Evolutionary conservation across 495 filamentous ascomycete genomes (phyloP), one percentile per base, ranked within the genome.

Genomic region (Endocarpon pusillum): DNA sequence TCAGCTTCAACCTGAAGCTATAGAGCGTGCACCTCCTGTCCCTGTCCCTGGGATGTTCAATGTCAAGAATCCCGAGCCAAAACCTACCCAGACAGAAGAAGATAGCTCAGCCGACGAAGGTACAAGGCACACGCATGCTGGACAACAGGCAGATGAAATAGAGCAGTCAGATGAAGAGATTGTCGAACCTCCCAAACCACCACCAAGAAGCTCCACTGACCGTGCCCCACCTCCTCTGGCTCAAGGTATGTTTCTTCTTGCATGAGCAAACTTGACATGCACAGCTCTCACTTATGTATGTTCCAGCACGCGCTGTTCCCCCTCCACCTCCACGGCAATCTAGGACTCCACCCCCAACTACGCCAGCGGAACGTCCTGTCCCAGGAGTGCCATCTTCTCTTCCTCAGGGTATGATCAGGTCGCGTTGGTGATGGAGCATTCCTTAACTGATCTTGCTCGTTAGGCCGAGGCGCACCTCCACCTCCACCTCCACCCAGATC

Each of bases 41-140:
- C 76, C 79, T 12, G 71, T 82, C 56, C 78, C 78, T 17, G 79
- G 81, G 12, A 71, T 91, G 69, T 67, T 66, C 25, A 42, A 60
- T 14, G 47, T 51, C 31, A 58, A 53, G 37, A 58, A 54, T 36
- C 51, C 58, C n/a, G 54, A 61, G 33, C 56, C 57, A 21, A 37
- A 57, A 19, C 42, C 53, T 31, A 50, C 62, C 25, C 42, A 41
- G 11, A 43, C 36, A 27, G 49, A 52, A 35, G 56, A 58, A 20
- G 53, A 53, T 44, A 57, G 59, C 44, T 62, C 67, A 34, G 62
- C 62, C 8, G 56, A 57, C 24, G 52, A 54, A 15, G 47, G 47
- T 3, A 42, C 42, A 6, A 46, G 35, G 32, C 45, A 8, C 10
- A 50, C 52, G 8, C 54, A 58, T 17, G 38, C 64, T 23, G 48